These are phyloP conservation scores for Blastobotrys malaysiensis DNA, from an alignment of 1,139 yeast species.

Conservation along the genomic window DNA sequence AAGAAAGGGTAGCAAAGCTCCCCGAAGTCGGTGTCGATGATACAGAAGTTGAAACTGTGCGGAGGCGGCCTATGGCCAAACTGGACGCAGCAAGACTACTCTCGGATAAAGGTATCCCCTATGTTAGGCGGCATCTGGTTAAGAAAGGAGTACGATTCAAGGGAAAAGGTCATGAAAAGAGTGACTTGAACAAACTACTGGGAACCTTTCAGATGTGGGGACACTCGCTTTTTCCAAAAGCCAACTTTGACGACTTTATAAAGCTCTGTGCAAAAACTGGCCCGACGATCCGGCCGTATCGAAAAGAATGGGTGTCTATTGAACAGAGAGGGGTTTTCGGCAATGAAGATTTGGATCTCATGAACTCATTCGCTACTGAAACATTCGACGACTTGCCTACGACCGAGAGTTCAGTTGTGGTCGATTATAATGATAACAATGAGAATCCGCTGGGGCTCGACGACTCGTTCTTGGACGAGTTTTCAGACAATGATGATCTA, in stretches of 20 bases:
- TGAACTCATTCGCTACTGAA: background rate
- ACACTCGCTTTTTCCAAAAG: conserved; percentile 72
- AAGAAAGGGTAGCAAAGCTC: background rate
- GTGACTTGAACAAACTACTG: conserved; percentile 46
- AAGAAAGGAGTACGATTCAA: conserved; percentile 28
- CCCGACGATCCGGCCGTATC: background rate
- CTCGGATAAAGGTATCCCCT: conserved; percentile 32
- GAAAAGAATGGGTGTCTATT: background rate
- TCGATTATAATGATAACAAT: background rate
- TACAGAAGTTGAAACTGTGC: conserved; percentile 29
- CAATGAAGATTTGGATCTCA: background rate
- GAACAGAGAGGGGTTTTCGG: background rate
- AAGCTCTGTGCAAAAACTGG: conserved; percentile 32
- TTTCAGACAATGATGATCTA: conserved; percentile 1
- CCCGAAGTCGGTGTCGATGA: conserved; percentile 23
- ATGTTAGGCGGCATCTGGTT: conserved; percentile 23
- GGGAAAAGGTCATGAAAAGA: conserved; percentile 39
- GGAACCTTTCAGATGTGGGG: conserved; percentile 82
- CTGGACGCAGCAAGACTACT: conserved; percentile 35
- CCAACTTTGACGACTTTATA: conserved; percentile 61
- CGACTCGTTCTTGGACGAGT: background rate
- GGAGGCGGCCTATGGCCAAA: conserved; percentile 28
- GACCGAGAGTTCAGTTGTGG: too few species aligned
- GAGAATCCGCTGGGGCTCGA: background rate
- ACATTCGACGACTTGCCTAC: background rate